Percentiles rank a stretch among this genome's conserved stretches.
phyloP scores from a whole-genome alignment of 768 basidiomycete species.

The Rhizopogon roseolus region DNA sequence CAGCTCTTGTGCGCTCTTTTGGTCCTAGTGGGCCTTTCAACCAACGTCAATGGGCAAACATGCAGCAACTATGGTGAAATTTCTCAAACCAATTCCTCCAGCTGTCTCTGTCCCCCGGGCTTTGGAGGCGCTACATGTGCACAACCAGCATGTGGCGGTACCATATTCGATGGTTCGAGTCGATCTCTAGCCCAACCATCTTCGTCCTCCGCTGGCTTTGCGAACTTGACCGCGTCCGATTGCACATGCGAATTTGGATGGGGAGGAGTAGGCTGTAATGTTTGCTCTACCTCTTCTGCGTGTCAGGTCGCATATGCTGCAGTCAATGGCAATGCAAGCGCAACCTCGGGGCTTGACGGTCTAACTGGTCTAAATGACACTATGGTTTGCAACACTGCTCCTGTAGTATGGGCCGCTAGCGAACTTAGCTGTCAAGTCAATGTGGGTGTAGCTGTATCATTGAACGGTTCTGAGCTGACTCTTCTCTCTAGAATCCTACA shows the following conservation, averaged over 20 bases:
- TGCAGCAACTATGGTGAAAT: slow-evolving; percentile 20
- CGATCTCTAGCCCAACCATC: slow-evolving; percentile 45
- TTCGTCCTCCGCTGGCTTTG: slow-evolving; percentile 35
- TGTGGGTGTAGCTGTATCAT: slow-evolving; percentile 39
- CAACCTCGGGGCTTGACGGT: slow-evolving; percentile 22
- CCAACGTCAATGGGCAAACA: slow-evolving; percentile 17
- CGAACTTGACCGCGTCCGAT: slow-evolving; percentile 61
- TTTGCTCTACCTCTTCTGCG: slow-evolving; percentile 62
- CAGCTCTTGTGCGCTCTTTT: slow-evolving; percentile 4
- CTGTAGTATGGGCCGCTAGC: slow-evolving; percentile 71
- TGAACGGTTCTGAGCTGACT: neutral
- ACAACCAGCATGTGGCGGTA: slow-evolving; percentile 73
- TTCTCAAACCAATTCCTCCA: slow-evolving; percentile 10
- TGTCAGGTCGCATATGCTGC: slow-evolving; percentile 63
- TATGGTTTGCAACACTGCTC: slow-evolving; percentile 64
- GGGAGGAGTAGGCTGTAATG: slow-evolving; percentile 76
- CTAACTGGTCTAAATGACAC: slow-evolving; percentile 49
- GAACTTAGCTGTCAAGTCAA: slow-evolving; percentile 83
- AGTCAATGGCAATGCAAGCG: slow-evolving; percentile 30
- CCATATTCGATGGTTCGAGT: slow-evolving; percentile 66
- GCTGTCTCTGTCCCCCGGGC: slow-evolving; percentile 76
- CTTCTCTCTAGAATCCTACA: slow-evolving; percentile 65
- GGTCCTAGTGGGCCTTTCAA: slow-evolving; percentile 7
- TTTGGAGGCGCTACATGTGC: slow-evolving; percentile 72
- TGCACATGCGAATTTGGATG: slow-evolving; percentile 76